Conservation (phyloP, 2,329 filamentous ascomycete species). For the Calycina marina region DNA sequence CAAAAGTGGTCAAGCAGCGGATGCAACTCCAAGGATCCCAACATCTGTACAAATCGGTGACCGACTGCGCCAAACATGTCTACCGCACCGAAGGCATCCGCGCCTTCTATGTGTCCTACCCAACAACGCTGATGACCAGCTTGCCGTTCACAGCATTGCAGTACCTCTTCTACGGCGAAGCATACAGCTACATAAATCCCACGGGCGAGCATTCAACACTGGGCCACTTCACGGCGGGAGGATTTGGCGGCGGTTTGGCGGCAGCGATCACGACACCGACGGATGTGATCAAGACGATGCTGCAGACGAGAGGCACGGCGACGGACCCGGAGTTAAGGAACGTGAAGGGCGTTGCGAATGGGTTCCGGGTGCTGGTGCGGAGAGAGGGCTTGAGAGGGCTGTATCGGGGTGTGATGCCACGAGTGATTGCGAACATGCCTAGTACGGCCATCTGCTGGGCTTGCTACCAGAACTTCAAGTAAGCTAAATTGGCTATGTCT, state of each 20-base stretch:
- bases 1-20: conserved; percentile 88
- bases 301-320: conserved; percentile 83
- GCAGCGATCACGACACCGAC: conserved; percentile 90
- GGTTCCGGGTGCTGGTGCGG: conserved; percentile 30
- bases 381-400: conserved; percentile 79
- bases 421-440: conserved; percentile 92
- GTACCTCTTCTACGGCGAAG: conserved; percentile 93
- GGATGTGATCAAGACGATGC: conserved; percentile 94
- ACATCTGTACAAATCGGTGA: conserved; percentile 68
- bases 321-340: conserved; percentile 52
- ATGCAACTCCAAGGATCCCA: conserved; percentile 98
- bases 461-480: conserved; percentile 56
- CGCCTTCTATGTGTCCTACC: conserved; percentile 97
- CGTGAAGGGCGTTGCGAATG: conserved; percentile 21
- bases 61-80: conserved; percentile 76
- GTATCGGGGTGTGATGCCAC: conserved; percentile 80
- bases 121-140: conserved; percentile 95
- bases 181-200: conserved; percentile 88
- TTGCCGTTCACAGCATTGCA: conserved; percentile 95
- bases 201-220: conserved; percentile 75
- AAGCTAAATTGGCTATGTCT: conserved; percentile 23
- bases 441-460: conserved; percentile 99
- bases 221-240: conserved; percentile 87
- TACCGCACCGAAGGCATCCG: conserved; percentile 76
- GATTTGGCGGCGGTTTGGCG: conserved; percentile 82